Conservation (phyloP, 2,329 filamentous ascomycete species). For the Penicillium aurantiogriseum region DNA sequence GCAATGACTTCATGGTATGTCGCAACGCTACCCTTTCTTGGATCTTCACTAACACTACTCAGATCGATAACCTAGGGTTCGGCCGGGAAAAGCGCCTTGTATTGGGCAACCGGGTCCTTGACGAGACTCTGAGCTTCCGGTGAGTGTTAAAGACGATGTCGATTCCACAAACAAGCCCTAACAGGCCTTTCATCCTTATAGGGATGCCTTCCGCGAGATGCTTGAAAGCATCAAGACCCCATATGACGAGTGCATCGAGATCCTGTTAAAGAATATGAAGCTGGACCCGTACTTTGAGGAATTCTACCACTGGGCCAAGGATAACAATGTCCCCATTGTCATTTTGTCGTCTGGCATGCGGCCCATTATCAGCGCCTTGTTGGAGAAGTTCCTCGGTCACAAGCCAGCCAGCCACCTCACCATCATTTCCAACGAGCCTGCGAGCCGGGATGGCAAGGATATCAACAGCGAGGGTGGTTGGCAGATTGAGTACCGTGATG, state of each 20-base stretch:
- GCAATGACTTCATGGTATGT: conserved; percentile 64
- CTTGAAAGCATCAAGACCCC: conserved; percentile 80
- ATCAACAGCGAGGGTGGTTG: conserved; percentile 81
- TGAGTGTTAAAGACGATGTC: conserved; percentile 27
- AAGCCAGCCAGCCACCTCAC: conserved; percentile 69
- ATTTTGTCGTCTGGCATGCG: conserved; percentile 91
- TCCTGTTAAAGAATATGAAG: conserved; percentile 76
- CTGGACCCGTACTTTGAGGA: conserved; percentile 84
- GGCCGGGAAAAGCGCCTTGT: conserved; percentile 68
- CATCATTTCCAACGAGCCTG: conserved; percentile 85
- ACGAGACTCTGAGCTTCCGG: conserved; percentile 69
- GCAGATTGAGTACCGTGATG: conserved; percentile 85
- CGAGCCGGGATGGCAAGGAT: conserved; percentile 62
- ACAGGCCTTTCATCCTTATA: conserved; percentile 25
- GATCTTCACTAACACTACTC: conserved; percentile 44
- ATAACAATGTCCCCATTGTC: conserved; percentile 85
- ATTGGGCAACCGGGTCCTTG: conserved; percentile 74
- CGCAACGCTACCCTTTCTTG: neutral
- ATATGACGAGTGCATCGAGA: conserved; percentile 76
- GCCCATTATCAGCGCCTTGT: conserved; percentile 80
- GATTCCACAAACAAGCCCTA: neutral
- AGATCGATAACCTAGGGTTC: conserved; percentile 89
- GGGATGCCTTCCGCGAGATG: conserved; percentile 85
- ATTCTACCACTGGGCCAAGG: conserved; percentile 80
- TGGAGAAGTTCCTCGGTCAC: conserved; percentile 78